Evolutionary conservation across 179 eudicot species (phyloP), one percentile per base, ranked within the genome.

Genomic region (Gypsophila paniculata): DNA sequence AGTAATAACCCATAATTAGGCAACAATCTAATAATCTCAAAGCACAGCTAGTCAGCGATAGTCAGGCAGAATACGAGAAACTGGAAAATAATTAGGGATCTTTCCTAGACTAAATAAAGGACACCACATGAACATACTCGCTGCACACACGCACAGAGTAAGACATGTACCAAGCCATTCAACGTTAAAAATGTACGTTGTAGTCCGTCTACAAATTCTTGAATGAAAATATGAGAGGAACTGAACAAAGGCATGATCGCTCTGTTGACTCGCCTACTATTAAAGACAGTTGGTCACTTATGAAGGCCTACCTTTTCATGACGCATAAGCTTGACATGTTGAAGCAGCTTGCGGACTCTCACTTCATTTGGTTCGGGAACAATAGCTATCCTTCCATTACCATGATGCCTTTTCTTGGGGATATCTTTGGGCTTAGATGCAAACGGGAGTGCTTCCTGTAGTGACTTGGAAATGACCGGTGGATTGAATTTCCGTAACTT

Each of bases 391-490:
- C 80, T 67, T 49, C 48, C 76, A 39, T 79, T 83, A 68, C 85
- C 83, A 70, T 42, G 71, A 11, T 75, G 80, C 70, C 75, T 81
- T 46, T 85, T 72, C 61, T 75, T 75, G 15, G 88, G 82, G 64
- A 58, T 80, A 74, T 91, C 81, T 82, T 94, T 94, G 52, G 97
- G 96, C 81, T 94, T 94, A 23, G 96, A 83, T 21, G 75, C 75
- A 74, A 91, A 91, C 51, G 99, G 99, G 15, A 94, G 90, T 69
- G 73, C 84, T 68, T 67, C 77, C 76, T 89, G 93, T 71, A 94
- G 70, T 25, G 84, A 62, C 86, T 83, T 87, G 38, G 97, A 89
- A 65, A 94, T 88, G 49, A 91, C 88, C 75, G 91, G 48, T 0
- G 91, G 90, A 75, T 91, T 94, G 86, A 84, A 91, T 84, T 88